These are phyloP conservation scores for Blastocystis sp. DNA, from an alignment of 352 stramenopile genomes.

Conservation along the genomic window DNA sequence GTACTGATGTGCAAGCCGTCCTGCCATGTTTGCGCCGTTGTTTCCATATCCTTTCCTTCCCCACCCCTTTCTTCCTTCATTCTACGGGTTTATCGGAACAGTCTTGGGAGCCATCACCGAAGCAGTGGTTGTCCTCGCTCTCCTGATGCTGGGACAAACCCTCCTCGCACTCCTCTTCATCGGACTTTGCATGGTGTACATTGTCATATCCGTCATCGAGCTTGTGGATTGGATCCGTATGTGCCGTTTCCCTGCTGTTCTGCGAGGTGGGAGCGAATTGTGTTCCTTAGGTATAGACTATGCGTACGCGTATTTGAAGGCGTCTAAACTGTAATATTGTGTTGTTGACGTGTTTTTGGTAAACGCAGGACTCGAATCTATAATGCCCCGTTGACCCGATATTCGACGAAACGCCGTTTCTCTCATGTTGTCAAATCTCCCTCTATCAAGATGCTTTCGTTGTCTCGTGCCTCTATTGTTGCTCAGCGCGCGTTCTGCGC, in stretches of 20 bases:
- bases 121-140: neutral
- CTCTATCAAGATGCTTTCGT: conserved; percentile 14
- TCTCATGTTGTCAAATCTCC: conserved; percentile 17
- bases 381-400: neutral
- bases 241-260: neutral
- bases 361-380: neutral
- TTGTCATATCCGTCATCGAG: neutral
- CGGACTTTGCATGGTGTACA: neutral
- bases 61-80: neutral
- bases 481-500: neutral
- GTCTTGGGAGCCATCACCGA: neutral
- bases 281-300: neutral
- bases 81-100: neutral
- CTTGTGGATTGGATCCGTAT: neutral
- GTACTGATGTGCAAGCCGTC: neutral
- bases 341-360: neutral
- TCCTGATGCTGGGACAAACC: neutral
- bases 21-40: neutral
- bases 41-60: neutral
- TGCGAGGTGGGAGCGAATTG: neutral
- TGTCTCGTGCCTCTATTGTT: conserved; percentile 47
- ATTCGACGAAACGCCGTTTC: neutral
- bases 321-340: neutral
- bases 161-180: neutral
- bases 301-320: neutral